These are phyloP conservation scores for Diaporthe australafricana DNA, from an alignment of 2,329 filamentous ascomycete genomes.

Conservation along the genomic window DNA sequence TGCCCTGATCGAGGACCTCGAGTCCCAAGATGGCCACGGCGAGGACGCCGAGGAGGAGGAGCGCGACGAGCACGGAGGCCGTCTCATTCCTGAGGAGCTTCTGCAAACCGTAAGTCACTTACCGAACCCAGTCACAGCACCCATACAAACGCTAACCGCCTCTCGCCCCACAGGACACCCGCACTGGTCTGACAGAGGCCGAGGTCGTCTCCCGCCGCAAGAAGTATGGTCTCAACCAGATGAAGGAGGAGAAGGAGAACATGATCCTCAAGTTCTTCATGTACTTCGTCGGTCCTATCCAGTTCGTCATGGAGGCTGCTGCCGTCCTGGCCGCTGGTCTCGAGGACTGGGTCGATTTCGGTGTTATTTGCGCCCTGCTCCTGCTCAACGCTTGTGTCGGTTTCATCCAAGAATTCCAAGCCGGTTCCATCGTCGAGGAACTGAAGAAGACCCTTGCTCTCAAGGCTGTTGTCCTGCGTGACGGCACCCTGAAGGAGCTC, in stretches of 20 bases:
- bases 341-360: slow-evolving; percentile 91
- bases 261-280: slow-evolving; percentile 83
- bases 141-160: slow-evolving; percentile 23
- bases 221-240: slow-evolving; percentile 86
- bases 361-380: slow-evolving; percentile 87
- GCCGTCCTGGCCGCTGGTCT: slow-evolving; percentile 76
- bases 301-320: slow-evolving; percentile 83
- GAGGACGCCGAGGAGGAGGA: slow-evolving; percentile 67
- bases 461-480: slow-evolving; percentile 88
- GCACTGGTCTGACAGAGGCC: slow-evolving; percentile 71
- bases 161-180: slow-evolving; percentile 30
- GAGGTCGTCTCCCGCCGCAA: slow-evolving; percentile 74
- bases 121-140: not conserved
- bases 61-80: slow-evolving; percentile 61
- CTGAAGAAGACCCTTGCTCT: slow-evolving; percentile 91
- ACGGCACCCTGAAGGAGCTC: slow-evolving; percentile 81
- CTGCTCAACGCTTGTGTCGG: slow-evolving; percentile 87
- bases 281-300: slow-evolving; percentile 90
- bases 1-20: slow-evolving; percentile 86
- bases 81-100: slow-evolving; percentile 77
- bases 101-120: slow-evolving; percentile 70
- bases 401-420: slow-evolving; percentile 91
- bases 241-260: slow-evolving; percentile 93
- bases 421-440: slow-evolving; percentile 90
- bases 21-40: slow-evolving; percentile 80